These are phyloP conservation scores for Sporothrix protearum DNA, from an alignment of 2,329 filamentous ascomycete species.

Conservation along the genomic window DNA sequence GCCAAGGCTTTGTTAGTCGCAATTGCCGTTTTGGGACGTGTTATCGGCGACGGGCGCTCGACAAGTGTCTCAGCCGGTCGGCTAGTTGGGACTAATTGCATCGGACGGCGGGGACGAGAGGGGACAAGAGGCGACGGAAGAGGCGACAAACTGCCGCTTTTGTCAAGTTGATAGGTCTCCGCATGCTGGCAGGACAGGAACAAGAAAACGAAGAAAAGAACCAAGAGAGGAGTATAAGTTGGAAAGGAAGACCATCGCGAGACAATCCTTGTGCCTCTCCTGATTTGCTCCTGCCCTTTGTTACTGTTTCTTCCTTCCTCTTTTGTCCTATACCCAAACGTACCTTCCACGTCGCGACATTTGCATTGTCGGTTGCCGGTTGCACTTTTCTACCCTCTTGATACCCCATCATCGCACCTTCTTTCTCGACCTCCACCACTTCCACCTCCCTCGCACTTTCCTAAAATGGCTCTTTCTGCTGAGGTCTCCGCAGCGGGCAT, in stretches of 20 bases:
- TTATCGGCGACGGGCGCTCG: not conserved
- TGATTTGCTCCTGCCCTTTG: not conserved
- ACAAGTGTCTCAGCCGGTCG: not conserved
- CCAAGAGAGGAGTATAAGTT: not conserved
- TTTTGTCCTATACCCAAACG: not conserved
- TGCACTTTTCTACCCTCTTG: not conserved
- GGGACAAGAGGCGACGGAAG: not conserved
- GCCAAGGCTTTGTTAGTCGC: not conserved
- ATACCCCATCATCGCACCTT: not conserved
- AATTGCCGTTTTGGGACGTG: conserved; percentile 16
- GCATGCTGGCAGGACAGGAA: not conserved
- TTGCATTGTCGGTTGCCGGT: no score
- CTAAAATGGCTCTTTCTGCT: conserved; percentile 11
- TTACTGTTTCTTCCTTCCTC: not conserved
- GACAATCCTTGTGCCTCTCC: not conserved
- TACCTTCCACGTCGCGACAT: not conserved
- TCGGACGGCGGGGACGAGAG: not conserved
- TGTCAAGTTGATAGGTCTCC: not conserved
- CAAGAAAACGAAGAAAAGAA: not conserved
- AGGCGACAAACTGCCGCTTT: not conserved
- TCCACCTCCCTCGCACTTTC: not conserved
- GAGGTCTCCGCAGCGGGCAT: conserved; percentile 9
- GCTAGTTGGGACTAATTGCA: conserved; percentile 10
- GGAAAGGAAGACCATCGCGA: not conserved
- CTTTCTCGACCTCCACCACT: not conserved